These are phyloP conservation scores for Paulownia fortunei DNA, from an alignment of 257 asterid genomes.

Conservation along the genomic window DNA sequence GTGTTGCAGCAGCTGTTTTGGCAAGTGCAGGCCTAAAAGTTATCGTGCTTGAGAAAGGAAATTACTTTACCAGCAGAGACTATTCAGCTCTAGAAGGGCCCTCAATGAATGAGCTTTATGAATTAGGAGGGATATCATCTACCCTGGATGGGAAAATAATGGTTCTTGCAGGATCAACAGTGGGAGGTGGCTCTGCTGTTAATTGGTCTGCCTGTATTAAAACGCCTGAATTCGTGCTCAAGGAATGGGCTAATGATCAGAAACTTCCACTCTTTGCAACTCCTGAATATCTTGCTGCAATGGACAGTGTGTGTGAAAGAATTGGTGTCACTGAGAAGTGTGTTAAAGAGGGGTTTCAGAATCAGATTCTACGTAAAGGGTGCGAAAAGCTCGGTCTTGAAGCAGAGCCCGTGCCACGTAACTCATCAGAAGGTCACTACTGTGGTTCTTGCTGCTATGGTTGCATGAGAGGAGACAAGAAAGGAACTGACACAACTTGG, in stretches of 20 bases:
- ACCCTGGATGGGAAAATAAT: slow-evolving; percentile 68
- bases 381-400: slow-evolving; percentile 69
- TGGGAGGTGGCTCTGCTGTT: slow-evolving; percentile 94
- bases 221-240: slow-evolving; percentile 59
- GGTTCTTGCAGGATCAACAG: slow-evolving; percentile 83
- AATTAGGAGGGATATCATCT: slow-evolving; percentile 70
- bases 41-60: slow-evolving; percentile 78
- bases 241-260: slow-evolving; percentile 62
- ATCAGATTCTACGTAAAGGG: slow-evolving; percentile 67
- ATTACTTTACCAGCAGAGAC: slow-evolving; percentile 61
- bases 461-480: slow-evolving; percentile 77
- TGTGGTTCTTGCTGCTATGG: slow-evolving; percentile 91
- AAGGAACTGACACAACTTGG: slow-evolving; percentile 88
- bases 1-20: slow-evolving; percentile 83
- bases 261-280: slow-evolving; percentile 50
- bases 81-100: slow-evolving; percentile 87
- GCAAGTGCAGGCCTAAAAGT: slow-evolving; percentile 77
- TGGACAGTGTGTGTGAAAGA: slow-evolving; percentile 74
- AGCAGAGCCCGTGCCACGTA: slow-evolving; percentile 59
- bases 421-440: slow-evolving; percentile 67
- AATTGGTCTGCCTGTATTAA: slow-evolving; percentile 86
- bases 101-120: slow-evolving; percentile 64
- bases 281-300: slow-evolving; percentile 51
- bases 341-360: slow-evolving; percentile 73
- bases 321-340: slow-evolving; percentile 71